Evolutionary conservation across 1,284 basidiomycete species (phyloP), one percentile per base, ranked within the genome.

Genomic region (Microbotryum silenes-acaulis): DNA sequence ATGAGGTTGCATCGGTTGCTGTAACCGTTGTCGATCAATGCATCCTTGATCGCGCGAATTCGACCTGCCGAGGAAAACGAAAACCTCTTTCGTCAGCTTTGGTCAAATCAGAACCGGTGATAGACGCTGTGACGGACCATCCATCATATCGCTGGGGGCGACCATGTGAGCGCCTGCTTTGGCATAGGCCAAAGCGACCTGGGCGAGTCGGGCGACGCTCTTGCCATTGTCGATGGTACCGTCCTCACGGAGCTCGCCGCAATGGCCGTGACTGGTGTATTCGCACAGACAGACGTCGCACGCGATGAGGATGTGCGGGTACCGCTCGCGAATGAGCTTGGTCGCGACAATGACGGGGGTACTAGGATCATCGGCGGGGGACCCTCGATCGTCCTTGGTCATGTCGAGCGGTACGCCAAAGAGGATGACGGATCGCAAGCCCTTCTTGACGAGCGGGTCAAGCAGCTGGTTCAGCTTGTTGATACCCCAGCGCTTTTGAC

Each of bases 121-220:
- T 27, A 27, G 27, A 27, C 27, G 4, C 27, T 27, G 27, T 27
- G 23, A 45, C 48, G 14, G 81, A 0, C 93, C 94, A 74, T 99
- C 96, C 93, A 98, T 98, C 96, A 99, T 99, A 76, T 98, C 96
- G 74, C 91, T 96, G 2, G 96, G 96, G 2, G 96, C 96, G 62
- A 99, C 94, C 72, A 92, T 94, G 76, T 98, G 91, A 0, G 91
- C 96, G 14, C 96, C 96, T 0, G 94, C 96, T 65, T 82, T 81
- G 2, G 94, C 94, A 71, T 99, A 99, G 70, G 83, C 85, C 54
- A 97, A 80, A 0, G 96, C 92, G 23, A 99, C 93, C 72, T 96
- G 81, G 0, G 91, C 91, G 61, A 98, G 87, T 59, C 94, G 86
- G 33, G 80, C 80, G 6, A 91, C 89, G 16, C 89, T 92, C 14